Conservation (phyloP, 2,329 filamentous ascomycete genomes). For the Stachybotrys chartarum region DNA sequence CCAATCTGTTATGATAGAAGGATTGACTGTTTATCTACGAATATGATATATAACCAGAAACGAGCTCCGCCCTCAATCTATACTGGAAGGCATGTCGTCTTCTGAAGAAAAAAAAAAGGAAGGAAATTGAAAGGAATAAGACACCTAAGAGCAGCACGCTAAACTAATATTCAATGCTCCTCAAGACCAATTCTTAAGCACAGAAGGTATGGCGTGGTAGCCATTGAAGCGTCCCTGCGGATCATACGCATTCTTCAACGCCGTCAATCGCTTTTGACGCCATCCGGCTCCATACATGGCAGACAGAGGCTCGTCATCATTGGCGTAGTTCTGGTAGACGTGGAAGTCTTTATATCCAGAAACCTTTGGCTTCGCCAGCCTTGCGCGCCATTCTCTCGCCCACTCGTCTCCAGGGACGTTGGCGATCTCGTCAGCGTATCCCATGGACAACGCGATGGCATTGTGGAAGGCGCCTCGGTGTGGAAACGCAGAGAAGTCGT, state of each 20-base stretch:
- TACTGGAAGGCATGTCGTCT: too few species aligned
- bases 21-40: too few species aligned
- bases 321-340: conserved; percentile 43
- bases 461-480: conserved; percentile 11
- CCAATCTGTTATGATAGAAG: too few species aligned
- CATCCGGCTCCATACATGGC: conserved; percentile 43
- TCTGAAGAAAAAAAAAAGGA: too few species aligned
- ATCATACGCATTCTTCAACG: conserved; percentile 42
- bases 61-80: too few species aligned
- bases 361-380: conserved; percentile 7
- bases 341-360: conserved; percentile 5
- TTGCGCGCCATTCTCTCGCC: conserved; percentile 10
- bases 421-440: conserved; percentile 10
- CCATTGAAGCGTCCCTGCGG: conserved; percentile 34
- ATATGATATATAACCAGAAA: too few species aligned
- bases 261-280: conserved; percentile 35
- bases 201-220: neutral
- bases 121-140: too few species aligned
- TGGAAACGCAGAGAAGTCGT: conserved; percentile 9
- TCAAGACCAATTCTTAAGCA: neutral
- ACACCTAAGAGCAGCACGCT: too few species aligned
- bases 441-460: conserved; percentile 12
- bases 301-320: conserved; percentile 33
- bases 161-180: too few species aligned
- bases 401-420: conserved; percentile 6